Percentiles rank a stretch among this genome's conserved stretches.
phyloP scores from a whole-genome alignment of 106 monocot genomes.

The Apostasia shenzhenica region DNA sequence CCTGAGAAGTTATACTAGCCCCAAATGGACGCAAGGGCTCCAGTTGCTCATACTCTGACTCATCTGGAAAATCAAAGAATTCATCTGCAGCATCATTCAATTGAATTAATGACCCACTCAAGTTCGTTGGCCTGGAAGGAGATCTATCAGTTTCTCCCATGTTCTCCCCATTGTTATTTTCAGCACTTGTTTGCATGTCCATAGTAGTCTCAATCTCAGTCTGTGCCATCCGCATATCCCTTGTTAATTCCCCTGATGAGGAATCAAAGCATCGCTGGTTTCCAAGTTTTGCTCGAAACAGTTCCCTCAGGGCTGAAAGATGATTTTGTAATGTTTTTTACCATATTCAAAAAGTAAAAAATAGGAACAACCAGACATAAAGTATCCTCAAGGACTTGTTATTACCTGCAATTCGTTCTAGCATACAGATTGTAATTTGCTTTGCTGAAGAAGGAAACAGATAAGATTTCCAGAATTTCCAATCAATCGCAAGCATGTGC shows the following conservation, averaged over 20 bases:
- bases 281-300: constrained; percentile 73
- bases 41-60: constrained; percentile 47
- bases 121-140: constrained; percentile 16
- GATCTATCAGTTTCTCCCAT: constrained; percentile 24
- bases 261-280: constrained; percentile 37
- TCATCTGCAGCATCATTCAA: constrained; percentile 81
- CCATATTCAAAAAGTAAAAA: neutral
- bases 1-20: constrained; percentile 29
- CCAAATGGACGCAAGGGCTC: constrained; percentile 39
- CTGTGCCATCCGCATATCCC: constrained; percentile 22
- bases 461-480: constrained; percentile 95
- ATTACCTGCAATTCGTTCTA: constrained; percentile 86
- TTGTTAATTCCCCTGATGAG: constrained; percentile 59
- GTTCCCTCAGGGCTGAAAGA: constrained; percentile 80
- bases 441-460: constrained; percentile 76
- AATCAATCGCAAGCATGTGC: constrained; percentile 99
- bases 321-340: constrained; percentile 2
- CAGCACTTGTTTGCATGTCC: constrained; percentile 27
- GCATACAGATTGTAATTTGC: constrained; percentile 76
- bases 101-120: constrained; percentile 65
- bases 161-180: constrained; percentile 19
- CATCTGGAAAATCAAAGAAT: constrained; percentile 77
- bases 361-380: neutral
- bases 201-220: constrained; percentile 32
- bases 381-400: neutral